phyloP scores from a whole-genome alignment of 2,329 filamentous ascomycete genomes.

The Ophiostoma australiae region DNA sequence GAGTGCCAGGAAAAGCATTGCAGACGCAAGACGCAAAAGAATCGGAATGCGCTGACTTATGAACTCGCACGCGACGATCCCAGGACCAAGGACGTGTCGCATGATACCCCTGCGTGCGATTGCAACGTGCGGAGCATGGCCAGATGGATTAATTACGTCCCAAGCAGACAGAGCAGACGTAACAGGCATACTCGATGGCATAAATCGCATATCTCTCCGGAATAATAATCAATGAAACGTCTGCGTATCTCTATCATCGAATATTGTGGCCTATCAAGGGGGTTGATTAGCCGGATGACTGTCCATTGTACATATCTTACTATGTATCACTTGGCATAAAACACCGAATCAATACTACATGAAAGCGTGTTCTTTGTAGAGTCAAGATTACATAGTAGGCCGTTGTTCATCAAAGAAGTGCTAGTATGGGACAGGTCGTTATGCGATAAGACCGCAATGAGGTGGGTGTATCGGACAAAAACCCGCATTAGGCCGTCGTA shows the following conservation, averaged over 20 bases:
- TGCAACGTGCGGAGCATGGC: not conserved
- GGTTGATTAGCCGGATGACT: not conserved
- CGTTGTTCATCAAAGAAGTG: not conserved
- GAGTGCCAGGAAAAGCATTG: not conserved
- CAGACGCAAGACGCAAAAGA: not conserved
- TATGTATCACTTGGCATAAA: not conserved
- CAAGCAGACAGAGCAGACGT: not conserved
- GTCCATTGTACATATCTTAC: not conserved
- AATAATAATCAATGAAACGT: not conserved
- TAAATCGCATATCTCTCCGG: not conserved
- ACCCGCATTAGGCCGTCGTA: not conserved
- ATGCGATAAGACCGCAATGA: not conserved
- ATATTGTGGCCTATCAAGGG: not conserved
- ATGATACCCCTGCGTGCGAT: not conserved
- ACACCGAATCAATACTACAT: not conserved
- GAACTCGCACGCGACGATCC: constrained; percentile 1
- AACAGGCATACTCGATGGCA: not conserved
- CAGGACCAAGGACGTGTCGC: not conserved
- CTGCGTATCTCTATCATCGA: not conserved
- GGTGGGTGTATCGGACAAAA: not conserved
- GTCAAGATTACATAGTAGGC: constrained; percentile 2
- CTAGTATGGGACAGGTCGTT: not conserved
- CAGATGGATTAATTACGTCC: not conserved
- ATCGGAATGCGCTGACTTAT: not conserved
- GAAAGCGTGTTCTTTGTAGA: too few species aligned